Base-by-base conservation (phyloP, 768 basidiomycete species). In the Pholiota conissans region DNA sequence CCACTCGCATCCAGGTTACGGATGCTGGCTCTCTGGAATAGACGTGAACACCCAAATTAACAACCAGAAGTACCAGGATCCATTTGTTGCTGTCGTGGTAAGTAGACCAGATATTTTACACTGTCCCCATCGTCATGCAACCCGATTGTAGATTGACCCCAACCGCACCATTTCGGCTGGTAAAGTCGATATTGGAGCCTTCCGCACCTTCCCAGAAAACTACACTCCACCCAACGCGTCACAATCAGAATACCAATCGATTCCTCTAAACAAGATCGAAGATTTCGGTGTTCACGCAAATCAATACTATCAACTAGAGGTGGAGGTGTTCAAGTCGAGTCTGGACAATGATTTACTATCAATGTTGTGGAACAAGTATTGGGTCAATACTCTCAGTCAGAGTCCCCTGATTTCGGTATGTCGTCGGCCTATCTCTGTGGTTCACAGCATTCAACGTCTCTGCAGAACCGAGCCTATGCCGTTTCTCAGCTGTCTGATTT, bases 231-330 rank as follows among this genome's bases (percentile, higher is more conserved):
- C 91, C 16, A 79, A 77, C 48, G 79, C 79, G 0, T 74, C 83
- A 1, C 72, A 87, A 2, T 90, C 91, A 24, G 91, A 95, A 71
- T 98, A 98, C 66, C 96, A 99, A 71, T 94, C 91, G 48, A 98
- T 98, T 65, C 97, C 97, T 0, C 81, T 97, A 35, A 86, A 83
- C 77, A 99, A 99, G 79, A 95, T 99, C 58, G 97, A 98, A 72
- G 97, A 99, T 71, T 99, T 99, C 68, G 97, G 97, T 71, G 97
- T 98, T 3, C 97, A 99, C 67, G 95, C 96, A 30, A 91, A 92
- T 67, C 88, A 93, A 59, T 99, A 99, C 71, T 99, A 99, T 70
- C 90, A 85, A 22, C 81, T 99, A 13, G 95, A 96, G 29, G 90
- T 99, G 16, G 88, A 95, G 69, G 89, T 98, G 52, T 99, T 97